A percentile compares a stretch with the other conserved stretches of the same genome.
phyloP scores from a whole-genome alignment of 192 early-diverging fungal genomes.

The Coemansia pectinata region DNA sequence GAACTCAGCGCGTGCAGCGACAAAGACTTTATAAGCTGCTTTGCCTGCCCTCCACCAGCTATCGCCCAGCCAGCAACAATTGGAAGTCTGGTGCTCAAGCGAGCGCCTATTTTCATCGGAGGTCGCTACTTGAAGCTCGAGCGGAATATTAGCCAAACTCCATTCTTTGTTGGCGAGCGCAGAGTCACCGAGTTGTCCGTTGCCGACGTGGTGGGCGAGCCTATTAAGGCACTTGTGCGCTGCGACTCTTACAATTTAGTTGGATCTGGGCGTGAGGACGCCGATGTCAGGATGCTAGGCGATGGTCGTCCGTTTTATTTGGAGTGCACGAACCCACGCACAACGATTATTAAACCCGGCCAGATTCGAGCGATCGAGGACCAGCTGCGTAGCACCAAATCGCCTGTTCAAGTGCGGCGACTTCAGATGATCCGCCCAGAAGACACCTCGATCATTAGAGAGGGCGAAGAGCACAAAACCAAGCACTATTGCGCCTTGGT shows the following conservation, averaged over 20 bases:
- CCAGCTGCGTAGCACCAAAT: conserved; percentile 39
- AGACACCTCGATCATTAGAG: conserved; percentile 66
- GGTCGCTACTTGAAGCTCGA: conserved; percentile 74
- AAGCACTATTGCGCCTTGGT: conserved; percentile 72
- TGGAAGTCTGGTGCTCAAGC: conserved; percentile 44
- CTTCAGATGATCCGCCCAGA: conserved; percentile 54
- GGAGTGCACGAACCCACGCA: conserved; percentile 80
- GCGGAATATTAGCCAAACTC: conserved; percentile 81
- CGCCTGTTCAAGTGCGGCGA: conserved; percentile 59
- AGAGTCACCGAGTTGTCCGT: conserved; percentile 75
- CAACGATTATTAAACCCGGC: conserved; percentile 32
- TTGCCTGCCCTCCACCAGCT: conserved; percentile 33
- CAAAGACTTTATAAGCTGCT: conserved; percentile 6
- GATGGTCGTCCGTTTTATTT: conserved; percentile 90
- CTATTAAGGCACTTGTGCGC: conserved; percentile 58
- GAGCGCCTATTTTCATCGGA: conserved; percentile 63
- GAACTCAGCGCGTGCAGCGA: conserved; percentile 25
- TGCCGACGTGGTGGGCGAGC: conserved; percentile 71
- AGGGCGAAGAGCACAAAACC: conserved; percentile 73
- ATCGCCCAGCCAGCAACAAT: conserved; percentile 29
- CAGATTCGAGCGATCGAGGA: conserved; percentile 54
- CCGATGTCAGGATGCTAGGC: conserved; percentile 93
- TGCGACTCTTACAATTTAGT: conserved; percentile 76
- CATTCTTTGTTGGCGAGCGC: conserved; percentile 73
- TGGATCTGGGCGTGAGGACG: conserved; percentile 88